These are phyloP conservation scores for Saururus chinensis DNA, from an alignment of 164 flowering plant species.

Conservation along the genomic window DNA sequence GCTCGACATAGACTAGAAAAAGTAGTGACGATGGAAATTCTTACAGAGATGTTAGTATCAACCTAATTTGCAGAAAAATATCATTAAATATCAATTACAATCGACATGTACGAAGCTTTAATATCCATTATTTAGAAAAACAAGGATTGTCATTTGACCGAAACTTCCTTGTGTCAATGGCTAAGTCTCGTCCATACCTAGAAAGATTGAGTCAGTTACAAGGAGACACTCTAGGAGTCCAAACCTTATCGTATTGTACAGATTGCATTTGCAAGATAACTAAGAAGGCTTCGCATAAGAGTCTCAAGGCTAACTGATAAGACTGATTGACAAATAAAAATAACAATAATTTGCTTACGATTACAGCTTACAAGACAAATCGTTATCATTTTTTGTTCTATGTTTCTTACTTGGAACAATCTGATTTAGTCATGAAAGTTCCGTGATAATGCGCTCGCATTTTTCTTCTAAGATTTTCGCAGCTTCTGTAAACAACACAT, in stretches of 20 bases:
- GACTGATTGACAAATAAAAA: too few relatives aligned
- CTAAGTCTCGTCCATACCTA: neutral
- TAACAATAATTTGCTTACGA: neutral
- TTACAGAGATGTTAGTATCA: neutral
- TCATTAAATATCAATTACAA: too few relatives aligned
- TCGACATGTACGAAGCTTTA: too few relatives aligned
- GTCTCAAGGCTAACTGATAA: too few relatives aligned
- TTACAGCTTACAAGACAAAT: neutral
- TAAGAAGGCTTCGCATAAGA: too few relatives aligned
- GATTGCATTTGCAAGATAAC: too few relatives aligned
- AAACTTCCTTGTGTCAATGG: neutral
- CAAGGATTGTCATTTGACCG: neutral
- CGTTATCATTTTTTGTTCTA: neutral
- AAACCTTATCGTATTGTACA: too few relatives aligned
- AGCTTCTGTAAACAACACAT: constrained; percentile 82
- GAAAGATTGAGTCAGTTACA: neutral
- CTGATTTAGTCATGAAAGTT: constrained; percentile 44
- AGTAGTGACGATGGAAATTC: neutral
- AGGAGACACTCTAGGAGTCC: too few relatives aligned
- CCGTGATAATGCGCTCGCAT: constrained; percentile 65
- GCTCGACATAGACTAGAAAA: neutral
- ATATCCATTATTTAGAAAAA: too few relatives aligned
- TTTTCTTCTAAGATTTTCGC: constrained; percentile 91
- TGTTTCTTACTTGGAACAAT: neutral
- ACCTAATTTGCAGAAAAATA: too few relatives aligned